phyloP scores from a whole-genome alignment of 2,329 filamentous ascomycete genomes.

The Colletotrichum tabaci region DNA sequence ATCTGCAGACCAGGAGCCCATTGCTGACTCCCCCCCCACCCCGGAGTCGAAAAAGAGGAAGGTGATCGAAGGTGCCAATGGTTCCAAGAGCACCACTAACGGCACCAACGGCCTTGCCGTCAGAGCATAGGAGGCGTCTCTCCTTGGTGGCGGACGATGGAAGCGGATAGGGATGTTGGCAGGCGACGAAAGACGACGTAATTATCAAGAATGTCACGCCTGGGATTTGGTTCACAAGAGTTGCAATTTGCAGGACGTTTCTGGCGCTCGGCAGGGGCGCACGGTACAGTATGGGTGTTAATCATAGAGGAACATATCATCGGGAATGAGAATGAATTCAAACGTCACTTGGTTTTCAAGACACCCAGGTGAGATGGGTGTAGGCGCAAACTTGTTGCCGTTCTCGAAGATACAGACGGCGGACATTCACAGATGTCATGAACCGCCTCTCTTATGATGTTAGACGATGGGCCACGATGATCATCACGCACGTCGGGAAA shows the following conservation, averaged over 20 bases:
- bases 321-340: conserved; percentile 6
- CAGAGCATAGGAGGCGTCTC: conserved; percentile 1
- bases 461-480: neutral
- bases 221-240: conserved; percentile 19
- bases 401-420: neutral
- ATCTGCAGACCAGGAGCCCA: conserved; percentile 64
- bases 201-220: conserved; percentile 21
- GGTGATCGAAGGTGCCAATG: conserved; percentile 36
- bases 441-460: no score
- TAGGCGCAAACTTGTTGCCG: no score
- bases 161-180: neutral
- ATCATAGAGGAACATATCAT: conserved; percentile 20
- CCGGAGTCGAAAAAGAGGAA: conserved; percentile 45
- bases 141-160: neutral
- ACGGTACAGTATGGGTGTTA: conserved; percentile 24
- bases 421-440: neutral
- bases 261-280: conserved; percentile 29
- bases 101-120: conserved; percentile 34
- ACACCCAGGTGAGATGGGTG: neutral
- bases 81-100: conserved; percentile 31
- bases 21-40: conserved; percentile 50
- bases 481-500: neutral
- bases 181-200: neutral
- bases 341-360: neutral
- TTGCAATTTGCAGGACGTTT: conserved; percentile 27